phyloP scores from a whole-genome alignment of 345 rosid genomes.

The Populus nigra region DNA sequence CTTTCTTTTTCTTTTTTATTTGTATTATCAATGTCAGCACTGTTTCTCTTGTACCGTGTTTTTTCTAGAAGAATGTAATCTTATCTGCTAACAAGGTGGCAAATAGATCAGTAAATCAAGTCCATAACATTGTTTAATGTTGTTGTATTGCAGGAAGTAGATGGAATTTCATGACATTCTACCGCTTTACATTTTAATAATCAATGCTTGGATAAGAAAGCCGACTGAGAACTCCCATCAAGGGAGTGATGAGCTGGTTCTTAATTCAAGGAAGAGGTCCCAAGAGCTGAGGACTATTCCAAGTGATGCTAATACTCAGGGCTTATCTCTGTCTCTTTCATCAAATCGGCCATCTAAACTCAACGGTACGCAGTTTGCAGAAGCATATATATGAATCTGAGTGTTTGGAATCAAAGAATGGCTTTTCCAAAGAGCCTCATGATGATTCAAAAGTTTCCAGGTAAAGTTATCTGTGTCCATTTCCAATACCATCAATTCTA shows the following conservation, averaged over 20 bases:
- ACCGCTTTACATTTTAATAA: constrained; percentile 5
- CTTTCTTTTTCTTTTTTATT: background rate
- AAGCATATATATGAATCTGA: constrained; percentile 18
- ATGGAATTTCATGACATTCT: background rate
- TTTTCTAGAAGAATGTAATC: background rate
- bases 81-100: background rate
- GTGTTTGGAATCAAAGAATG: constrained; percentile 9
- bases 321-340: constrained; percentile 50
- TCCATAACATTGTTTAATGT: background rate
- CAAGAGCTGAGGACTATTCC: constrained; percentile 12
- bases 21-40: background rate
- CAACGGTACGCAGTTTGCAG: constrained; percentile 20
- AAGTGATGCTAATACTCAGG: constrained; percentile 27
- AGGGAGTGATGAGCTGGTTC: constrained; percentile 27
- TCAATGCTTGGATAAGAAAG: constrained; percentile 23
- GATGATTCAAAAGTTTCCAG: constrained; percentile 19
- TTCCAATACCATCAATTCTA: constrained; percentile 25
- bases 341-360: constrained; percentile 32
- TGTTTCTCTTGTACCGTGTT: background rate
- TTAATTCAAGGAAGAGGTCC: constrained; percentile 17
- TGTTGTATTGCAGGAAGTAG: background rate
- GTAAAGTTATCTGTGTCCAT: constrained; percentile 8
- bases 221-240: constrained; percentile 17
- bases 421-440: constrained; percentile 9
- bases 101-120: background rate